Conservation (phyloP, 2,329 filamentous ascomycete genomes). For the Zasmidium citrigriseum region DNA sequence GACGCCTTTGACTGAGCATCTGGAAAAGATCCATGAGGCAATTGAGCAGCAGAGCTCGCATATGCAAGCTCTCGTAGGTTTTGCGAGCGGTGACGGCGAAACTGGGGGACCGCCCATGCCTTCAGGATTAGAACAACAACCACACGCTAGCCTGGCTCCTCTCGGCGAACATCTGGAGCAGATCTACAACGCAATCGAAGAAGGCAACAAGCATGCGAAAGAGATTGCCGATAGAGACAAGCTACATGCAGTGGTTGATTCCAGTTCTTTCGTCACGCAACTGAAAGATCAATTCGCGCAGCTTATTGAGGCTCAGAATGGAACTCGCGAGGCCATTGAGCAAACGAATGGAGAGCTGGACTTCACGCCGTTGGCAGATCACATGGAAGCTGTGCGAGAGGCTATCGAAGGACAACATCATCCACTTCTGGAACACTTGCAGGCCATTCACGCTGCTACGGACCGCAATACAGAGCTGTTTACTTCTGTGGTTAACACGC, state of each 20-base stretch:
- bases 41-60: constrained; percentile 20
- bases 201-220: constrained; percentile 17
- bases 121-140: neutral
- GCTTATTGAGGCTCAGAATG: constrained; percentile 25
- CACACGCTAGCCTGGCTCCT: constrained; percentile 7
- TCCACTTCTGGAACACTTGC: constrained; percentile 9
- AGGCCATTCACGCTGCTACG: constrained; percentile 22
- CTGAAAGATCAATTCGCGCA: constrained; percentile 10
- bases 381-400: constrained; percentile 17
- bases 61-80: constrained; percentile 17
- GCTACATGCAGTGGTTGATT: neutral
- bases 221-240: neutral
- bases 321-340: constrained; percentile 16
- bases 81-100: constrained; percentile 14
- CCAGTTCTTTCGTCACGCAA: neutral
- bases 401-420: constrained; percentile 5
- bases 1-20: constrained; percentile 12
- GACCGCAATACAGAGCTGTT: constrained; percentile 19
- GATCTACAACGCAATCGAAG: constrained; percentile 22
- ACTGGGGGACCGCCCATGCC: neutral
- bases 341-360: constrained; percentile 20
- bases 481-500: neutral
- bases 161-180: constrained; percentile 22
- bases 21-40: constrained; percentile 16
- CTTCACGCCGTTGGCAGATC: constrained; percentile 21